phyloP scores from a whole-genome alignment of 192 early-diverging fungal species.

The Kickxella alabastrina region DNA sequence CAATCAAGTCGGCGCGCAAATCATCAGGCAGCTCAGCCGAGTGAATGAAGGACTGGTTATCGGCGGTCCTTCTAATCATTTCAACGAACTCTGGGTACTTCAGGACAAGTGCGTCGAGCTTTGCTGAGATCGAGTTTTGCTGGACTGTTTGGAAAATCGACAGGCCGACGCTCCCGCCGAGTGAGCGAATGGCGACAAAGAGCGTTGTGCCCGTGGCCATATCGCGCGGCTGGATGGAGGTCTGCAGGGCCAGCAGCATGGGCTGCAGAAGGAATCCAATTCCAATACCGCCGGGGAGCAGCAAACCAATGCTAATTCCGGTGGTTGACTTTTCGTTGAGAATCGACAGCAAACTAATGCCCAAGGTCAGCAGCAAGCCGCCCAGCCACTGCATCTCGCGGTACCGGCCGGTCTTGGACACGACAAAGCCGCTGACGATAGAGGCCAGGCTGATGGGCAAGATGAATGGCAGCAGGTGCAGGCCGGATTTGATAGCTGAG shows the following conservation, averaged over 20 bases:
- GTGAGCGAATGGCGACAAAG: constrained; percentile 36
- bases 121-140: constrained; percentile 31
- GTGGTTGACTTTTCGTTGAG: constrained; percentile 22
- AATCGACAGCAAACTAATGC: constrained; percentile 34
- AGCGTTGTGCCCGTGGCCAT: constrained; percentile 42
- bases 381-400: constrained; percentile 26
- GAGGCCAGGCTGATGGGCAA: constrained; percentile 29
- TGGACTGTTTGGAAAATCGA: constrained; percentile 30
- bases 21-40: constrained; percentile 15
- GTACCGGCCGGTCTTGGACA: constrained; percentile 36
- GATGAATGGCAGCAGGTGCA: constrained; percentile 42
- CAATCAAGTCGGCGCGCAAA: constrained; percentile 42
- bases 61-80: constrained; percentile 36
- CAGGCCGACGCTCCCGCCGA: constrained; percentile 41
- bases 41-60: constrained; percentile 33
- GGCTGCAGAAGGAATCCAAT: constrained; percentile 45
- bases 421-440: constrained; percentile 23
- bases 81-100: constrained; percentile 37
- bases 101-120: constrained; percentile 13
- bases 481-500: constrained; percentile 30
- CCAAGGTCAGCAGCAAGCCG: constrained; percentile 12
- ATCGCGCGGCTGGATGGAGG: constrained; percentile 20
- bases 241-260: constrained; percentile 39
- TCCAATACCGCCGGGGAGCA: constrained; percentile 44
- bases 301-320: constrained; percentile 38